phyloP scores from a whole-genome alignment of 495 filamentous ascomycete species.

The Trichoderma reesei region DNA sequence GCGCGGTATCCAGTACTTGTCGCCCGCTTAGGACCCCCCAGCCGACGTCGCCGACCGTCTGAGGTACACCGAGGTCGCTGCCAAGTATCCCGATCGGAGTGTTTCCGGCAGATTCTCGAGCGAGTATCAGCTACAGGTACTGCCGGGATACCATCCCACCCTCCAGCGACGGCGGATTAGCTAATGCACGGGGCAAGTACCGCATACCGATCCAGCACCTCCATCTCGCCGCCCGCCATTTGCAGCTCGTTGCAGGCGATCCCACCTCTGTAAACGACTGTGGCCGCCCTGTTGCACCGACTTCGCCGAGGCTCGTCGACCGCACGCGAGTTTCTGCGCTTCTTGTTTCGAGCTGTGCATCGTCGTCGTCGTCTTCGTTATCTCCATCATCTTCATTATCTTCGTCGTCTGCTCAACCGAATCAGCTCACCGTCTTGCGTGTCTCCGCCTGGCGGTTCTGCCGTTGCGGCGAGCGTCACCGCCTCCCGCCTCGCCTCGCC shows the following conservation, averaged over 20 bases:
- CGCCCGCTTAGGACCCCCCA: no score
- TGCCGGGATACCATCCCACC: no score
- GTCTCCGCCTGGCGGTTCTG: no score
- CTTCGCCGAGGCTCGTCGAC: neutral
- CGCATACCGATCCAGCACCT: neutral
- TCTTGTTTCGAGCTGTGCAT: neutral
- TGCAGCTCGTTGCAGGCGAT: neutral
- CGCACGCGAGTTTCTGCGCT: neutral
- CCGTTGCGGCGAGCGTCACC: slow-evolving; percentile 7
- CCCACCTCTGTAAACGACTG: slow-evolving; percentile 2
- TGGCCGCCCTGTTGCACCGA: neutral
- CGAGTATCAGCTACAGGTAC: no score
- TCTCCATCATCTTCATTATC: neutral
- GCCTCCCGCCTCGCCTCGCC: neutral
- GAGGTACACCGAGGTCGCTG: no score
- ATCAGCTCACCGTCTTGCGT: no score
- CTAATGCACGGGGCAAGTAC: neutral
- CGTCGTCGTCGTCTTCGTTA: neutral
- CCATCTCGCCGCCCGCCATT: neutral
- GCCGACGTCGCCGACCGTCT: neutral
- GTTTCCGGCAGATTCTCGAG: no score
- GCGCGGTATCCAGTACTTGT: no score
- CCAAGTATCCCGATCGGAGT: no score
- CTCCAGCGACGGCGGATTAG: neutral
- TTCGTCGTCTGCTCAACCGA: neutral